Evolutionary conservation across 345 rosid species (phyloP), one percentile per base, ranked within the genome.

Genomic region (Dimocarpus longan): DNA sequence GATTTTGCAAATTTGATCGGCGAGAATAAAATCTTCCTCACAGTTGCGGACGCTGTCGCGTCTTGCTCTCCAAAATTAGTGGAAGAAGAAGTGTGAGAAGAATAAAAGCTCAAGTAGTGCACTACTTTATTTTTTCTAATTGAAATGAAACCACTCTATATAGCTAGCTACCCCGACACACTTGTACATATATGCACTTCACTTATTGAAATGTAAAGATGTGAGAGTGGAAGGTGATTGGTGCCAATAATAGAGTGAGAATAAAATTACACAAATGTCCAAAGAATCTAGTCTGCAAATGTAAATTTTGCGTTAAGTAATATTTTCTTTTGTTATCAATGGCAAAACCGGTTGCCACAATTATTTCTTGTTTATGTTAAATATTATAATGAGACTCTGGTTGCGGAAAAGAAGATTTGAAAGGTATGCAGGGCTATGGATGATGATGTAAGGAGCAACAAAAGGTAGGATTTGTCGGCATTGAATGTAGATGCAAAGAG

Each of bases 41-140:
- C 93, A 1, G 98, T 95, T 28, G 92, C 97, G 24, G 97, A 95
- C 32, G 98, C 98, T 0, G 94, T 95, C 0, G 84, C 92, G 8
- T 81, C 89, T 39, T 90, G 97, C 66, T 81, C 82, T 73, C 91
- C 94, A 5, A 91, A 93, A 79, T 24, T 76, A 68, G 85, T 66
- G 3, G 88, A 87, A 18, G 85, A 87, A 48, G 39, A 44, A 65
- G 88, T 76, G 56, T 76, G 73, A 78, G 42, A n/a, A 66, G 2
- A 10, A 46, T 10, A 52, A 15, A 70, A 26, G 32, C 16, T 18
- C 8, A 48, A 50, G 2, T n/a, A 3, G 8, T 43, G 26, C 4
- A 11, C 37, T 32, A 32, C 37, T 32, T 32, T 32, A 32, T 32
- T 32, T 24, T 69, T 9, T 42, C 10, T 43, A 12, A 68, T 52